Evolutionary conservation across 2,329 filamentous ascomycete species (phyloP).

Genomic region (Talaromyces sp.): DNA sequence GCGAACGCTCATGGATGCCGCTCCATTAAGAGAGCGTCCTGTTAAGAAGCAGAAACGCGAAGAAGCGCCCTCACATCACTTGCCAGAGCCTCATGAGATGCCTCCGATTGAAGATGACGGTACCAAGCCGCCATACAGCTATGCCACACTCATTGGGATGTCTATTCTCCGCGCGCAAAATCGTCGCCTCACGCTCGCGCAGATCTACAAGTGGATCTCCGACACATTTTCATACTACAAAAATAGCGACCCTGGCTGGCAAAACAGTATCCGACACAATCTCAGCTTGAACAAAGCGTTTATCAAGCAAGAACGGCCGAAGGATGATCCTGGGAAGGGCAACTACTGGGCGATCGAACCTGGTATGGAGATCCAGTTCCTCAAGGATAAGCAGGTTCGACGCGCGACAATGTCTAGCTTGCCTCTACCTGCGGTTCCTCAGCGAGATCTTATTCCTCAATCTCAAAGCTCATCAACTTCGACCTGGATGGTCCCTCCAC

Average conservation of each 20-base stretch:
- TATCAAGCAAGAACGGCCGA: conserved; percentile 90
- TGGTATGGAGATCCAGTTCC: conserved; percentile 86
- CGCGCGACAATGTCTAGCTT: conserved; percentile 50
- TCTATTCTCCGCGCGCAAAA: conserved; percentile 85
- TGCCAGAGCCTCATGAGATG: conserved; percentile 78
- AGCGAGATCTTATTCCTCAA: conserved; percentile 32
- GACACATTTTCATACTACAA: conserved; percentile 89
- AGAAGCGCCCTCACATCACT: conserved; percentile 50
- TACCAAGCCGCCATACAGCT: conserved; percentile 86
- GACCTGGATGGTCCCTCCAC: conserved; percentile 39
- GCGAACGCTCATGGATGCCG: conserved; percentile 71
- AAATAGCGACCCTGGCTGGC: conserved; percentile 85
- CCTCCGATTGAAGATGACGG: conserved; percentile 82
- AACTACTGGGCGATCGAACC: conserved; percentile 94
- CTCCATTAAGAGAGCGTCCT: conserved; percentile 70
- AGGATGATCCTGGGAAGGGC: conserved; percentile 96
- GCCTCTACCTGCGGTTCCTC: conserved; percentile 38
- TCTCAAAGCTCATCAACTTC: conserved; percentile 35
- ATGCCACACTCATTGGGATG: conserved; percentile 95
- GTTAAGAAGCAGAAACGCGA: conserved; percentile 70
- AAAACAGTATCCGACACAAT: conserved; percentile 98
- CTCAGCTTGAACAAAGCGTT: conserved; percentile 96
- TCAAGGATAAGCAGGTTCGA: conserved; percentile 75
- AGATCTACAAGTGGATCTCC: conserved; percentile 99
- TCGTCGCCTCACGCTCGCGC: conserved; percentile 81